Evolutionary conservation across 2,329 filamentous ascomycete genomes (phyloP).

Genomic region (Fusarium phyllophilum): DNA sequence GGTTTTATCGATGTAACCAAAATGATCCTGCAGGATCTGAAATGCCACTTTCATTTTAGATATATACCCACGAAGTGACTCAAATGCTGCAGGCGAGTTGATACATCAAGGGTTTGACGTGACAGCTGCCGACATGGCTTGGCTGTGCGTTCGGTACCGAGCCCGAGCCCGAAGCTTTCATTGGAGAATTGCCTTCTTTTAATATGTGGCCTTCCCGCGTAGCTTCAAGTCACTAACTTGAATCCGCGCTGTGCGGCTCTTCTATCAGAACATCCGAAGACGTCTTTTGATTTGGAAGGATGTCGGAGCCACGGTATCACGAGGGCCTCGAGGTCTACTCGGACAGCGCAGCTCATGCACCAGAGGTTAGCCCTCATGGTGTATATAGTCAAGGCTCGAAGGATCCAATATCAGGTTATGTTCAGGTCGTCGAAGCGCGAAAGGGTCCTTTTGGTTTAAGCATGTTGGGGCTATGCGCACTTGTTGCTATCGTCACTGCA

Average conservation of each 20-base stretch:
- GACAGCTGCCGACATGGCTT: not conserved
- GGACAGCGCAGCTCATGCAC: slow-evolving; percentile 8
- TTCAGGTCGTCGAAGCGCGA: not conserved
- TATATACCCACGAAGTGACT: not conserved
- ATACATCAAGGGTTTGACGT: not conserved
- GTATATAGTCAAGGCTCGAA: not conserved
- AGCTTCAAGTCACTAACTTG: not conserved
- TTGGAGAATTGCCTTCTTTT: not conserved
- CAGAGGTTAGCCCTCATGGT: not conserved
- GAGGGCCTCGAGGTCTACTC: slow-evolving; percentile 13
- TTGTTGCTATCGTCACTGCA: slow-evolving; percentile 5
- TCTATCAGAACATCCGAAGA: accelerated
- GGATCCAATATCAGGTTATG: not conserved
- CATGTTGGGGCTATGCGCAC: not conserved
- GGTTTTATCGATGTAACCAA: not conserved
- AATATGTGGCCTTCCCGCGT: not conserved
- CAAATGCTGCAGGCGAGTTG: not conserved
- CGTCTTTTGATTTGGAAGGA: not conserved
- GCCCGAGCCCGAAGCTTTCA: not conserved
- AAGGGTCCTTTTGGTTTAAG: slow-evolving; percentile 2
- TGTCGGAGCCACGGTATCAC: not conserved
- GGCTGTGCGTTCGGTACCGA: not conserved
- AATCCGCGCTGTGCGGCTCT: not conserved
- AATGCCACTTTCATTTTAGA: not conserved
- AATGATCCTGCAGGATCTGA: not conserved